Base-by-base conservation (phyloP, 139 green algal species). In the Microglena sp. region DNA sequence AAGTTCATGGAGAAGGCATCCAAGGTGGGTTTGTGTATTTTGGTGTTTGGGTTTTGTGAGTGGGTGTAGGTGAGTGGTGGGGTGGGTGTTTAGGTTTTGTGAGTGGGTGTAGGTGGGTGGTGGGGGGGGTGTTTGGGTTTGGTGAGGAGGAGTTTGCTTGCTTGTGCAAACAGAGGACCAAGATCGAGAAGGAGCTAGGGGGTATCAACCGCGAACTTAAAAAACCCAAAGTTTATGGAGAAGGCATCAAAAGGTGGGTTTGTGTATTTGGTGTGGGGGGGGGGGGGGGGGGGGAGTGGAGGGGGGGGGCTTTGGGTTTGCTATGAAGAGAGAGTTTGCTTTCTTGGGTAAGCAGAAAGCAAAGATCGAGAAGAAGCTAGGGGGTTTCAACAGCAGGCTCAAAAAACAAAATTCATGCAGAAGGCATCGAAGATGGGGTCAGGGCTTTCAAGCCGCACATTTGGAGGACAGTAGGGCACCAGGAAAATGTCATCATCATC, bases 1-100 rank as follows among this genome's bases (percentile, higher is more conserved):
- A 89, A 81, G 53, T 99, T 99, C 77, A 79, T 96, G 70, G 78
- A 90, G 24, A 96, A 94, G 59, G 94, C 91, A 1, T 83, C 83
- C 2, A 57, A 73, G 67, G 66, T 72, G 27, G 1, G 66, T n/a
- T n/a, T n/a, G n/a, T n/a, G n/a, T n/a, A n/a, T n/a, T n/a, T n/a
- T n/a, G n/a, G n/a, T n/a, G n/a, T n/a, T n/a, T n/a, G n/a, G n/a
- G n/a, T n/a, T n/a, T n/a, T n/a, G n/a, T n/a, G n/a, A n/a, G n/a
- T n/a, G n/a, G n/a, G n/a, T n/a, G n/a, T n/a, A n/a, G n/a, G n/a
- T n/a, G n/a, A n/a, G n/a, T n/a, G n/a, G n/a, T n/a, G n/a, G n/a
- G n/a, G n/a, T n/a, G n/a, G n/a, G n/a, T n/a, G n/a, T n/a, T n/a
- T n/a, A n/a, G n/a, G n/a, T n/a, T n/a, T n/a, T n/a, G n/a, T n/a